Base-by-base conservation (phyloP, 2,329 filamentous ascomycete genomes). In the Ophiocordyceps robertsii region DNA sequence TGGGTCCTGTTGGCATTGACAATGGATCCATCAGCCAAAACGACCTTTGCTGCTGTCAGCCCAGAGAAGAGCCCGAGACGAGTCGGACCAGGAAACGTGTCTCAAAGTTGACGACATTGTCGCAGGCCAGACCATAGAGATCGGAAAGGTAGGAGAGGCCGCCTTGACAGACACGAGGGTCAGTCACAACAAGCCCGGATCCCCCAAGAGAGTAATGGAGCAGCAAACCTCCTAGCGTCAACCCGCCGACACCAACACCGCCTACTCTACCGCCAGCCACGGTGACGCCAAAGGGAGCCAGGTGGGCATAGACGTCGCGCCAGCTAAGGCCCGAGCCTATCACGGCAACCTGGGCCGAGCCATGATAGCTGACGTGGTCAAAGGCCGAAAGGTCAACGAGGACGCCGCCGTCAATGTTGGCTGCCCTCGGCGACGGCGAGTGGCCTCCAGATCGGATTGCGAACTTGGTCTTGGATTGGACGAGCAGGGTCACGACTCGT, bases 71-170 rank as follows among this genome's bases (percentile, higher is more conserved):
- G n/a, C n/a, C n/a, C n/a, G n/a, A n/a, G n/a, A n/a, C n/a, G n/a
- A n/a, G n/a, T n/a, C n/a, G n/a, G n/a, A n/a, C n/a, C n/a, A n/a
- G n/a, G n/a, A n/a, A n/a, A 70, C 56, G 8, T 30, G 29, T 13
- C 44, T 67, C 56, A 31, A 56, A 65, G 39, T 58, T 60, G 24
- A 49, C 41, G 8, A 67, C 56, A n/a, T 53, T 60, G 44, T 66
- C 65, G 39, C 59, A 63, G 19, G 56, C 60, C 37, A 63, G 61
- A 1, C 67, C 67, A 33, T 37, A 30, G 30, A 40, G 46, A 11
- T 38, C 42, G 10, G 47, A 44, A n/a, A 43, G 37, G 41, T 47
- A 44, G 8, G 27, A 41, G 14, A 76, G 69, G 0, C 75, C 74
- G 29, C 72, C 45, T 30, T n/a, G 17, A 7, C n/a, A n/a, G n/a